Evolutionary conservation across 306 rosid genomes (phyloP).

Genomic region (Trifolium subterraneum): DNA sequence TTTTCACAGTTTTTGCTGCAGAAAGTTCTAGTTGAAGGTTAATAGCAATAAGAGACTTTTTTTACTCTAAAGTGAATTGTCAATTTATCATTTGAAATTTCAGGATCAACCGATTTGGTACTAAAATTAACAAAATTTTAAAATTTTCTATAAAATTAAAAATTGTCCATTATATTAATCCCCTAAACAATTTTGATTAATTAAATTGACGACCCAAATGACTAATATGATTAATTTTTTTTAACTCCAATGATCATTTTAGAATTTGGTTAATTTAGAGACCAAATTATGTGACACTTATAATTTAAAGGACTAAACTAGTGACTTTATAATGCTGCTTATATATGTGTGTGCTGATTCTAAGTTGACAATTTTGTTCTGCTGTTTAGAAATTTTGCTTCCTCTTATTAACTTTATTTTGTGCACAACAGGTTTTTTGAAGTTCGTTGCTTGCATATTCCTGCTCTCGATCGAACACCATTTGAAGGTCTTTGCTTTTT

Average conservation of each 20-base stretch:
- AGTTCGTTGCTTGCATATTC: constrained; percentile 93
- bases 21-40: constrained; percentile 22
- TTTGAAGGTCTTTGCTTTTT: constrained; percentile 77
- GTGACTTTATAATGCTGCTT: constrained; percentile 5
- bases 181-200: too few relatives aligned
- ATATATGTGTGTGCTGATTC: constrained; percentile 1
- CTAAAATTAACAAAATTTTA: neutral
- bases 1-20: neutral
- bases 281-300: neutral
- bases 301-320: neutral
- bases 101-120: neutral
- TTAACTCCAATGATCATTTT: neutral
- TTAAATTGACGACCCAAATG: too few relatives aligned
- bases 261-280: neutral
- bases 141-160: neutral
- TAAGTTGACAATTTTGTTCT: constrained; percentile 27
- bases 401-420: constrained; percentile 25
- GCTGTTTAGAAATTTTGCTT: constrained; percentile 16
- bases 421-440: constrained; percentile 73
- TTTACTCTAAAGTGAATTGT: neutral
- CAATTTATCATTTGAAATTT: neutral
- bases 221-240: too few relatives aligned
- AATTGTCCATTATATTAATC: neutral
- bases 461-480: constrained; percentile 79
- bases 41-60: neutral